Percentiles rank a stretch among this genome's conserved stretches.
These are phyloP conservation scores for Leptographium procerum DNA, from an alignment of 2,329 filamentous ascomycete genomes.

Conservation along the genomic window DNA sequence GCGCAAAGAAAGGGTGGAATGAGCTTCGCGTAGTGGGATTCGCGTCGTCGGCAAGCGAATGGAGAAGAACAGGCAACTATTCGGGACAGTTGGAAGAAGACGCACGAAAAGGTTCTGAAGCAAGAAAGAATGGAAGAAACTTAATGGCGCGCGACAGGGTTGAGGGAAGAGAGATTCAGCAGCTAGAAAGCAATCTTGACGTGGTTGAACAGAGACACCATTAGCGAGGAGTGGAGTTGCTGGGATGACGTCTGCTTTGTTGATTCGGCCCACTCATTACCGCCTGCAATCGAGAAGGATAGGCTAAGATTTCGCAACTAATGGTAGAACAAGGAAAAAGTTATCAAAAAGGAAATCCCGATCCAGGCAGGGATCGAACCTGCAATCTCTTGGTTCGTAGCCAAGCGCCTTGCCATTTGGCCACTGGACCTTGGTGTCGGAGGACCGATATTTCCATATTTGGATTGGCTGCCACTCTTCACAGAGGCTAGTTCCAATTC, in stretches of 20 bases:
- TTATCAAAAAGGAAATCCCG: slow-evolving; percentile 1
- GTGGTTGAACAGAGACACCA: background rate
- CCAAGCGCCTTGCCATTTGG: slow-evolving; percentile 25
- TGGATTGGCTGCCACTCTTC: too few species aligned
- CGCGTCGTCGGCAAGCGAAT: background rate
- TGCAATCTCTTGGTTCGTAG: slow-evolving; percentile 27
- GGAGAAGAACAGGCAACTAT: background rate
- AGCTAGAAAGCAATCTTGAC: background rate
- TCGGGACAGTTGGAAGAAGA: background rate
- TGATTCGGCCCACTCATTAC: background rate
- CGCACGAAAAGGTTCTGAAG: background rate
- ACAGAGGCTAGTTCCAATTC: too few species aligned
- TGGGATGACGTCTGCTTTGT: background rate
- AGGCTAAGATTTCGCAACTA: too few species aligned
- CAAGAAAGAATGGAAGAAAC: background rate
- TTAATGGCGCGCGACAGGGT: background rate
- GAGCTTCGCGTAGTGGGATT: background rate
- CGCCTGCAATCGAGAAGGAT: background rate
- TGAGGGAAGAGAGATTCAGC: background rate
- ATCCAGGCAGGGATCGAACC: slow-evolving; percentile 24
- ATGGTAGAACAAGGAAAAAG: too few species aligned
- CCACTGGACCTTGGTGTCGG: slow-evolving; percentile 13
- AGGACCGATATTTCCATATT: background rate
- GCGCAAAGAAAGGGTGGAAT: background rate
- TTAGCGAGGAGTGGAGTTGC: background rate